Percentiles rank a stretch among this genome's conserved stretches.
Evolutionary conservation across 1,284 basidiomycete genomes (phyloP).

Genomic region (Ceratobasidium sp.): DNA sequence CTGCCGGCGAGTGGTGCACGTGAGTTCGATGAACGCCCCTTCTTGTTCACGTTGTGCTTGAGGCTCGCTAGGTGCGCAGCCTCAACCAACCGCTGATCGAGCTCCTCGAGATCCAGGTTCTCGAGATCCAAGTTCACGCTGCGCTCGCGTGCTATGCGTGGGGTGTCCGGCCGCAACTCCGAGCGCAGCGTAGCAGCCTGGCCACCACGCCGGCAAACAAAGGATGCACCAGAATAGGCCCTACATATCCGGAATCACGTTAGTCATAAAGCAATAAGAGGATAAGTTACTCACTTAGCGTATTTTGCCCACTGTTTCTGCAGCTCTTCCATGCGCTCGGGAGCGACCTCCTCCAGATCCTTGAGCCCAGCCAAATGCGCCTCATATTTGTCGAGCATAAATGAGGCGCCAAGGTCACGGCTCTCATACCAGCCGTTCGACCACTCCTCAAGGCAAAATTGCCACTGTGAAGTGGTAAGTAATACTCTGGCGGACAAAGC

Average conservation of each 20-base stretch:
- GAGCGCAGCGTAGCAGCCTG: not conserved
- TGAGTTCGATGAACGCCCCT: too few species aligned
- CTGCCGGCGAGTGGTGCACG: too few species aligned
- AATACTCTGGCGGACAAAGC: too few species aligned
- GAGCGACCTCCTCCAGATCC: not conserved
- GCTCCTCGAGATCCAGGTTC: too few species aligned
- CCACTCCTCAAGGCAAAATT: slow-evolving; percentile 33
- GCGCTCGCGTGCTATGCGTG: too few species aligned
- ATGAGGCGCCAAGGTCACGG: not conserved
- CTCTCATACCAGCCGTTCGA: not conserved
- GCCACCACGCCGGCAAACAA: not conserved
- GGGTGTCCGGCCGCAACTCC: slow-evolving; percentile 5
- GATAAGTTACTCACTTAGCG: not conserved
- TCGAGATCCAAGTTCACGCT: too few species aligned
- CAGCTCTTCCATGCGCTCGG: not conserved
- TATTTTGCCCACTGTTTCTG: slow-evolving; percentile 2
- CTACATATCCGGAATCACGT: not conserved
- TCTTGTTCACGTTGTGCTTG: too few species aligned
- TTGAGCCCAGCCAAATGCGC: not conserved
- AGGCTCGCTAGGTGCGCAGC: too few species aligned
- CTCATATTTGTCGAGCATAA: slow-evolving; percentile 25
- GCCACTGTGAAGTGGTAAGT: not conserved
- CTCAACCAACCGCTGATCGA: too few species aligned
- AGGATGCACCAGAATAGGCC: not conserved
- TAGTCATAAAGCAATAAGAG: slow-evolving; percentile 13